These are phyloP conservation scores for Alternaria hordeiaustralica DNA, from an alignment of 2,329 filamentous ascomycete genomes.

Conservation along the genomic window DNA sequence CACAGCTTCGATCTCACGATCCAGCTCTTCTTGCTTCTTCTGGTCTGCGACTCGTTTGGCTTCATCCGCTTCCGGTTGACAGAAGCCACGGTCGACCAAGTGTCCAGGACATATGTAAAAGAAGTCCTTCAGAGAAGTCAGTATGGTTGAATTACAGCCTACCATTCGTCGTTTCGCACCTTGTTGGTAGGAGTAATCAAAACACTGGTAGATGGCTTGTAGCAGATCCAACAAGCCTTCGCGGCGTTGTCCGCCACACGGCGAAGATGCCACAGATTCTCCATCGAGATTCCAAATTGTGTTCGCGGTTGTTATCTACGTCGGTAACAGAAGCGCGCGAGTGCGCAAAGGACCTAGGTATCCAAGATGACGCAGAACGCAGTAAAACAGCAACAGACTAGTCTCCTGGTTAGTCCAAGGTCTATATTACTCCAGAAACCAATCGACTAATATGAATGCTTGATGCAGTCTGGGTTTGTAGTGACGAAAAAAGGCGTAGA, in stretches of 20 bases:
- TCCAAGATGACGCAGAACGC: not conserved
- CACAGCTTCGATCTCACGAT: slow-evolving; percentile 56
- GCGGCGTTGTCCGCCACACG: slow-evolving; percentile 84
- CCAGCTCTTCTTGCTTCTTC: slow-evolving; percentile 60
- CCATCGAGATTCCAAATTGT: slow-evolving; percentile 50
- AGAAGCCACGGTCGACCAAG: slow-evolving; percentile 83
- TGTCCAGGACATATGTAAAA: slow-evolving; percentile 90
- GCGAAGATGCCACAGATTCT: slow-evolving; percentile 84
- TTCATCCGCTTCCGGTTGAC: slow-evolving; percentile 73
- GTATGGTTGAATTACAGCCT: not conserved
- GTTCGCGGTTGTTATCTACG: not conserved
- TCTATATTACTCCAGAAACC: not conserved
- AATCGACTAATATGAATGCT: not conserved
- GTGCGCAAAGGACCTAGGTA: not conserved
- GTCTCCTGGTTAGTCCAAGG: not conserved
- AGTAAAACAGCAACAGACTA: not conserved
- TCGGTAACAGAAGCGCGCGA: not conserved
- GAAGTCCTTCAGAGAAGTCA: slow-evolving; percentile 67
- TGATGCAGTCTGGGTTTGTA: not conserved
- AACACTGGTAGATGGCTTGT: slow-evolving; percentile 84
- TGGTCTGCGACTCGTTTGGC: slow-evolving; percentile 62
- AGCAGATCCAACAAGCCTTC: slow-evolving; percentile 90
- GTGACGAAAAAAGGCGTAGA: not conserved
- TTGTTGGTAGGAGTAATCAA: slow-evolving; percentile 89
- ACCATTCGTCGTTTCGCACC: slow-evolving; percentile 57